Evolutionary conservation across 1,139 yeast species (phyloP).

Genomic region (Blastobotrys elegans): DNA sequence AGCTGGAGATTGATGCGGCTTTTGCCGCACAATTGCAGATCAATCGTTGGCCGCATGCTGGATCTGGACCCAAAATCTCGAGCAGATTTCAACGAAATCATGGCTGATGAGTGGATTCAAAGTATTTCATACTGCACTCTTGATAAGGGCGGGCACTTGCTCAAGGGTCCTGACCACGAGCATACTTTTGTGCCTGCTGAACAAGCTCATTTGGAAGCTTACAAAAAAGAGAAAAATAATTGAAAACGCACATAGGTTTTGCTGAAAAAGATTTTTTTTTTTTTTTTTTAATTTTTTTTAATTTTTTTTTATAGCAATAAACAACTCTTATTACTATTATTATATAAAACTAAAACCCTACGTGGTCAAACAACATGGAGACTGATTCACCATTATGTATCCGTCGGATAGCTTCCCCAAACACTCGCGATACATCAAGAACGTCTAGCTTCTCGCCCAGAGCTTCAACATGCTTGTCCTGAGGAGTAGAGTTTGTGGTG

Average conservation of each 20-base stretch:
- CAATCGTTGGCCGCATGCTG: constrained; percentile 69
- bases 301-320: background rate
- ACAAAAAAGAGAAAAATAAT: constrained; percentile 26
- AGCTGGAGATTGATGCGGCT: constrained; percentile 86
- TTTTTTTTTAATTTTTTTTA: constrained; percentile 5
- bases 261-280: background rate
- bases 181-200: constrained; percentile 54
- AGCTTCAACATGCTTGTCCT: constrained; percentile 46
- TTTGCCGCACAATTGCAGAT: constrained; percentile 81
- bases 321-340: background rate
- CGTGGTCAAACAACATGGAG: constrained; percentile 83
- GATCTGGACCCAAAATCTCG: constrained; percentile 62
- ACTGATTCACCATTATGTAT: constrained; percentile 97
- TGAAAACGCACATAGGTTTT: background rate
- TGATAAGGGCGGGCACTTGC: constrained; percentile 39
- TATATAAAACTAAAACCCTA: constrained; percentile 19
- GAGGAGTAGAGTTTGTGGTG: constrained; percentile 94
- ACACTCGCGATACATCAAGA: constrained; percentile 77
- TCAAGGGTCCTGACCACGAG: constrained; percentile 48
- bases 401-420: constrained; percentile 92
- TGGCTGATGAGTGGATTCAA: constrained; percentile 66
- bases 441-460: constrained; percentile 70
- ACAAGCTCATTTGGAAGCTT: constrained; percentile 42
- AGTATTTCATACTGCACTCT: constrained; percentile 46
- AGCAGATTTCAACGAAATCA: constrained; percentile 63